Evolutionary conservation across 2,329 filamentous ascomycete genomes (phyloP).

Genomic region (Ophiosphaerella narmari): DNA sequence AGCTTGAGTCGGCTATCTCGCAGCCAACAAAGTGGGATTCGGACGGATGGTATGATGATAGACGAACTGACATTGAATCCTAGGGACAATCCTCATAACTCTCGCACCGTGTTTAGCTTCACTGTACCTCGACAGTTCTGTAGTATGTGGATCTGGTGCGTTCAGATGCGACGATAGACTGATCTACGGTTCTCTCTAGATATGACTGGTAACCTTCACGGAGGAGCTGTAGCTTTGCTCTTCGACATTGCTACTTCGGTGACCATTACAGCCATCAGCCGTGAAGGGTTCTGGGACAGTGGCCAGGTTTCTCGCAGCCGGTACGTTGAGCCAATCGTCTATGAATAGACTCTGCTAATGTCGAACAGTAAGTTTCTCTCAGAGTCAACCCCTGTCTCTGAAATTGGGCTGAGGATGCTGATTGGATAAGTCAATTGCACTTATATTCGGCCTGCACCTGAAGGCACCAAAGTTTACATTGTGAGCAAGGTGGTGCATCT

Average conservation of each 20-base stretch:
- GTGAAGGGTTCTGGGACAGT: constrained; percentile 50
- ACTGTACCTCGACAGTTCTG: constrained; percentile 51
- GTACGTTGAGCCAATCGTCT: constrained; percentile 4
- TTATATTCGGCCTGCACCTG: constrained; percentile 50
- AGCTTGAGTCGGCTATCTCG: constrained; percentile 40
- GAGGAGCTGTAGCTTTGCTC: constrained; percentile 58
- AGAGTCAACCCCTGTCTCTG: neutral
- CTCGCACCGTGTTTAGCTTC: constrained; percentile 51
- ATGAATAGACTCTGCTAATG: neutral
- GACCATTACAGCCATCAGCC: constrained; percentile 37
- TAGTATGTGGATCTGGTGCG: constrained; percentile 38
- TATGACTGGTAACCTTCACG: constrained; percentile 54
- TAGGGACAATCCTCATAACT: constrained; percentile 31
- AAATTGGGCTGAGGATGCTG: neutral
- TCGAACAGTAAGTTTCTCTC: constrained; percentile 13
- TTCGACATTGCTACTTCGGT: constrained; percentile 60
- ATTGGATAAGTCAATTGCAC: constrained; percentile 48
- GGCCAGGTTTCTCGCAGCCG: constrained; percentile 46
- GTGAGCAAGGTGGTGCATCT: constrained; percentile 53
- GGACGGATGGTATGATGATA: neutral
- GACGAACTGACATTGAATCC: neutral
- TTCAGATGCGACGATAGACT: neutral
- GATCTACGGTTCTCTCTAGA: constrained; percentile 1
- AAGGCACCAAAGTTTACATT: constrained; percentile 48
- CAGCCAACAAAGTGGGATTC: constrained; percentile 21